Conservation (phyloP, 768 basidiomycete genomes). For the Hortiboletus campestris region DNA sequence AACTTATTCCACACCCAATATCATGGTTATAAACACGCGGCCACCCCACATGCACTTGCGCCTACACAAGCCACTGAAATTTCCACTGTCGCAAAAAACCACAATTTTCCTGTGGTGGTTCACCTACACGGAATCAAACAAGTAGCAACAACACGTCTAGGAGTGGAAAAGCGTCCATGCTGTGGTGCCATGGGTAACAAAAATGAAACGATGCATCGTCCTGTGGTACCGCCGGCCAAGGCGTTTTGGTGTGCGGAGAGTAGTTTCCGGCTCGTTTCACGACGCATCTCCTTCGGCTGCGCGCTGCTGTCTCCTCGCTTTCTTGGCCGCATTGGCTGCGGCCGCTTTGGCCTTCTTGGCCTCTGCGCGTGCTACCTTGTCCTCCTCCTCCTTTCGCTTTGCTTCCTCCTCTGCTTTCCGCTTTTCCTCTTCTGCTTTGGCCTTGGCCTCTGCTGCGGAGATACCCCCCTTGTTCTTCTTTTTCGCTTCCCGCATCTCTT, state of each 20-base stretch:
- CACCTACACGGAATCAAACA: slow-evolving; percentile 7
- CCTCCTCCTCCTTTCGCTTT: slow-evolving; percentile 79
- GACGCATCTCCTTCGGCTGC: slow-evolving; percentile 40
- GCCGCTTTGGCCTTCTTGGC: slow-evolving; percentile 84
- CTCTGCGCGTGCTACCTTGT: slow-evolving; percentile 69
- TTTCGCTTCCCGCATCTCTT: slow-evolving; percentile 90
- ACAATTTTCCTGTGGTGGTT: neutral
- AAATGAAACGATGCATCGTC: neutral
- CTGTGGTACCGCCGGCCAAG: neutral
- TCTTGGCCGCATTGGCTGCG: slow-evolving; percentile 88
- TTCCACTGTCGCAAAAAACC: slow-evolving; percentile 2
- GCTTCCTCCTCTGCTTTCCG: slow-evolving; percentile 68
- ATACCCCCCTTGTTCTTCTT: slow-evolving; percentile 55
- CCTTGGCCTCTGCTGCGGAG: slow-evolving; percentile 47
- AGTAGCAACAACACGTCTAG: slow-evolving; percentile 1
- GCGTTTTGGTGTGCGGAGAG: neutral
- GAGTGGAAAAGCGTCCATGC: neutral
- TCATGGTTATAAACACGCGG: slow-evolving; percentile 3
- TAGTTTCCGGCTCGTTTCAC: slow-evolving; percentile 1
- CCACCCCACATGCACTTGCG: neutral
- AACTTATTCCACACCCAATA: too few relatives aligned
- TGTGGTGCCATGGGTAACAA: slow-evolving; percentile 4
- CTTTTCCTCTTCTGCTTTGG: slow-evolving; percentile 55
- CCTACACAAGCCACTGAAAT: slow-evolving; percentile 2
- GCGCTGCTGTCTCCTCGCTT: slow-evolving; percentile 69